A percentile compares a stretch with the other conserved stretches of the same genome.
Conservation (phyloP, 2,329 filamentous ascomycete species). For the Parastagonospora avenae region DNA sequence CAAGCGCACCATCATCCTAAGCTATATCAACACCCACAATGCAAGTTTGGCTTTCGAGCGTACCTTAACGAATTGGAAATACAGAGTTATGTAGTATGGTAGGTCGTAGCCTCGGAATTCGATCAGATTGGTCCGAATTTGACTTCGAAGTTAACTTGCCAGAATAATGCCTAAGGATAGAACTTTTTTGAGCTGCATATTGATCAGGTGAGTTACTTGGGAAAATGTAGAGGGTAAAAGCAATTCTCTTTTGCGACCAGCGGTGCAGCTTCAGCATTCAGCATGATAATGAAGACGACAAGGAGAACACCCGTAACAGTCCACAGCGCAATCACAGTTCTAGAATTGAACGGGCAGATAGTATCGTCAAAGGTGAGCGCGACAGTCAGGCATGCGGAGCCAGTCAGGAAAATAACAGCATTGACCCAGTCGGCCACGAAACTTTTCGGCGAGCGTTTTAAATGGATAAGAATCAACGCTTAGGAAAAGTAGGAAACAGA, state of each 20-base stretch:
- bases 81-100: constrained; percentile 36
- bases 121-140: not conserved
- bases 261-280: constrained; percentile 53
- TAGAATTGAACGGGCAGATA: constrained; percentile 49
- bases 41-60: not conserved
- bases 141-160: constrained; percentile 24
- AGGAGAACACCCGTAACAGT: constrained; percentile 52
- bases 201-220: constrained; percentile 25
- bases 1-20: constrained; percentile 18
- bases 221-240: constrained; percentile 57
- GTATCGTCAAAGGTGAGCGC: constrained; percentile 57
- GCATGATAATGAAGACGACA: constrained; percentile 53
- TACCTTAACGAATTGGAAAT: constrained; percentile 28
- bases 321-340: constrained; percentile 52
- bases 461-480: not conserved
- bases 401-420: constrained; percentile 52
- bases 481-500: constrained; percentile 2
- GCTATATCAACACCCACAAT: not conserved
- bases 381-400: constrained; percentile 47
- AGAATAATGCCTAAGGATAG: constrained; percentile 42
- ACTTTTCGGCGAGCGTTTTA: constrained; percentile 12
- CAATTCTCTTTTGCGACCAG: constrained; percentile 52
- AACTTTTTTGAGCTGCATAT: constrained; percentile 11
- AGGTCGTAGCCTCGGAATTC: constrained; percentile 7
- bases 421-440: constrained; percentile 55